Conservation (phyloP, 257 asterid species). For the Fraxinus americana region DNA sequence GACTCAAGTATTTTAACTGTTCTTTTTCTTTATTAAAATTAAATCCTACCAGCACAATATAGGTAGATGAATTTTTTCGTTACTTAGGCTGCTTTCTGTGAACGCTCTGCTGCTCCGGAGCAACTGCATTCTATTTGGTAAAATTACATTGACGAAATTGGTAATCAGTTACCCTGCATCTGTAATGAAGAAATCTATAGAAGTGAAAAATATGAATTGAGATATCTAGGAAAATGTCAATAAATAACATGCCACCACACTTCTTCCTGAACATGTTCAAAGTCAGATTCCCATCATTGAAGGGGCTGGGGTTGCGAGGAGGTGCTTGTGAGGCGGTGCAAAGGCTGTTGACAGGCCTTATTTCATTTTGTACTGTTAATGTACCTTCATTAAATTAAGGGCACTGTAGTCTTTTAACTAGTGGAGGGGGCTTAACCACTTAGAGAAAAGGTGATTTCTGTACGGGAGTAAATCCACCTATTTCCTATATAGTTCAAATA, state of each 20-base stretch:
- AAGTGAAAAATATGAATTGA: neutral
- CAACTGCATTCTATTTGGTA: neutral
- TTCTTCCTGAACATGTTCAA: neutral
- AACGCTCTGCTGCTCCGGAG: neutral
- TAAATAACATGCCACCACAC: neutral
- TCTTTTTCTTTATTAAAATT: too few relatives aligned
- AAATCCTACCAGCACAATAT: neutral
- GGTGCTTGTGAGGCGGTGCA: neutral
- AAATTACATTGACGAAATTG: neutral
- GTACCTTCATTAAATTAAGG: neutral
- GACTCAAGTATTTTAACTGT: neutral
- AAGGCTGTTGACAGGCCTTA: neutral
- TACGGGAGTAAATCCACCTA: neutral
- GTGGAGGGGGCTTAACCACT: too few relatives aligned
- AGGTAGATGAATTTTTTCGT: neutral
- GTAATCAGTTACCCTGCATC: neutral
- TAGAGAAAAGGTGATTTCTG: neutral
- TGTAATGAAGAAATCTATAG: neutral
- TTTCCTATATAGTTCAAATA: neutral
- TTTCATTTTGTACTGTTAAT: neutral
- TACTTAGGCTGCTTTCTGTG: neutral
- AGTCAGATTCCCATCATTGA: neutral
- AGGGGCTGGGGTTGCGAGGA: neutral
- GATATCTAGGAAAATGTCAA: neutral
- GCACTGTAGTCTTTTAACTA: neutral